Base-by-base conservation (phyloP, 2,329 filamentous ascomycete genomes). In the Clonostachys rhizophaga region DNA sequence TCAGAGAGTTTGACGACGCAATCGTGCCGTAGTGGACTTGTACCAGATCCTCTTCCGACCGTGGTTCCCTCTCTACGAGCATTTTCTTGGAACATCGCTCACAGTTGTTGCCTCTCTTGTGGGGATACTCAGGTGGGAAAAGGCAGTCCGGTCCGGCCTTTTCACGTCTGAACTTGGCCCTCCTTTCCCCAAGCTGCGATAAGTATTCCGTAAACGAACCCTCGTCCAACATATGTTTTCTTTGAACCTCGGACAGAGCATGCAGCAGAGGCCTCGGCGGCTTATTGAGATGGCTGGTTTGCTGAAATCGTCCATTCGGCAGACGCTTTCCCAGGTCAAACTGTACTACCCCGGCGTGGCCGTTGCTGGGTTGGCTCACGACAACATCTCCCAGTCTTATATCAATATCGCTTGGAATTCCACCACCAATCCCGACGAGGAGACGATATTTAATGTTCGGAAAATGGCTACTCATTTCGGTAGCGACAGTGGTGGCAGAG, bases 371-470 rank as follows among this genome's bases (percentile, higher is more conserved):
- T 12, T 30, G 45, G 7, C 49, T 47, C 7, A 70, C 61, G 8
- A 70, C 57, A 1, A 69, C 56, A 52, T 69, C 63, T 1, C 66
- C 66, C 20, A 70, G 56, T 5, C 66, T 59, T 10, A 69, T 70
- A 49, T 69, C 65, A 4, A 53, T 52, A 11, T 52, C 43, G 43
- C 47, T 69, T 54, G 63, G 64, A 1, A 55, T 59, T 6, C 63
- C 63, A 12, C 62, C 63, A 2, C 56, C 64, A 3, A 65, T 58
- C 13, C 63, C 63, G 2, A 67, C 62, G 47, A 67, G 53, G 6
- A 67, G 42, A 3, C 57, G 56, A 5, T 63, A 47, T 9, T 53
- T 44, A 5, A 68, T 36, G 4, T 57, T 53, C 0, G 54, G 54
- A 39, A 63, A 66, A 43, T 52, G 64, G 6, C 47, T 52, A 1